Percentiles rank a stretch among this genome's conserved stretches.
Conservation (phyloP, 2,329 filamentous ascomycete genomes). For the Colletotrichum sp. region DNA sequence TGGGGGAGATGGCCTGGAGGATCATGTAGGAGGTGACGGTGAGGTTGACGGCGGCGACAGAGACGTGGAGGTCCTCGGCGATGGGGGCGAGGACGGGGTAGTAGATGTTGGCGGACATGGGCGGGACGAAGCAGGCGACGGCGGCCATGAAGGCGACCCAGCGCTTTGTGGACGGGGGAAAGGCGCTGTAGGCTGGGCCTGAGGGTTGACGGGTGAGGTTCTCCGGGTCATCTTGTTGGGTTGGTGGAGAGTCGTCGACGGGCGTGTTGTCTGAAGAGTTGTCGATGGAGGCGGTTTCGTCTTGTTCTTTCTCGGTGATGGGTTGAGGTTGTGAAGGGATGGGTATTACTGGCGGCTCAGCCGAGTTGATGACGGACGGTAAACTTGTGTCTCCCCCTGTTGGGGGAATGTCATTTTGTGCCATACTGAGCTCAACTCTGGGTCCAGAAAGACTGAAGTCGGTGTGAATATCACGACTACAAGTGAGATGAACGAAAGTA, state of each 20-base stretch:
- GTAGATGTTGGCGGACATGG: conserved; percentile 65
- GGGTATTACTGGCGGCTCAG: neutral
- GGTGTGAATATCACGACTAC: neutral
- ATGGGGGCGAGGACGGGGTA: conserved; percentile 47
- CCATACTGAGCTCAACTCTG: neutral
- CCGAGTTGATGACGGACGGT: neutral
- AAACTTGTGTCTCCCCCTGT: no score
- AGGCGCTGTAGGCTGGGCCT: conserved; percentile 40
- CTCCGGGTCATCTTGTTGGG: conserved; percentile 25
- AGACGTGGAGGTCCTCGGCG: conserved; percentile 42
- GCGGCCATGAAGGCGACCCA: conserved; percentile 61
- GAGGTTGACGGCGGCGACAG: conserved; percentile 48
- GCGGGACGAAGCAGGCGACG: conserved; percentile 59
- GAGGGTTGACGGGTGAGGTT: conserved; percentile 34
- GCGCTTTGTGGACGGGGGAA: conserved; percentile 44
- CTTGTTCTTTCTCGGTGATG: neutral
- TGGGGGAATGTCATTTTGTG: neutral
- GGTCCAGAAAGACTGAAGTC: neutral
- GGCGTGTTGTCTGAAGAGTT: neutral
- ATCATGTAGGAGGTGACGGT: conserved; percentile 68
- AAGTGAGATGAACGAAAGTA: neutral
- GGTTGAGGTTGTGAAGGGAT: neutral
- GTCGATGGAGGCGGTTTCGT: neutral
- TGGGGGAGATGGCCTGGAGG: conserved; percentile 66
- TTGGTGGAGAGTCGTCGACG: neutral